phyloP scores from a whole-genome alignment of 2,329 filamentous ascomycete species.

The Fusarium heterosporum region DNA sequence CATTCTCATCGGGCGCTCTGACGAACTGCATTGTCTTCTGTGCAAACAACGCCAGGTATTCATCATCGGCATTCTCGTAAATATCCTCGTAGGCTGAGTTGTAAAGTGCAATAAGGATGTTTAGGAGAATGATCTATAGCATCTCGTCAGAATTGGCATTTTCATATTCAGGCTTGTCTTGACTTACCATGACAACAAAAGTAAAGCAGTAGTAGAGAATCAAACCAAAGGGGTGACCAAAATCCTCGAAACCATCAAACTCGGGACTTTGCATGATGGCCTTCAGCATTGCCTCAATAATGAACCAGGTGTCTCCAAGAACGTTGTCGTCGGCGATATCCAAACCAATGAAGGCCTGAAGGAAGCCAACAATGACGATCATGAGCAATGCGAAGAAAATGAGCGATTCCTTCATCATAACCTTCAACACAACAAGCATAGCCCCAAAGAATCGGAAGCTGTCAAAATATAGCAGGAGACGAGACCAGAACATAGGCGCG shows the following conservation, averaged over 20 bases:
- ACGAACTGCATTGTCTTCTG: slow-evolving; percentile 98
- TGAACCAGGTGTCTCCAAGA: slow-evolving; percentile 76
- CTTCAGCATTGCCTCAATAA: slow-evolving; percentile 86
- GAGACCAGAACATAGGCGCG: slow-evolving; percentile 97
- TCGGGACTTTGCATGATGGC: slow-evolving; percentile 93
- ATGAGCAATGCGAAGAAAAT: slow-evolving; percentile 95
- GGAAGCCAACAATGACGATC: slow-evolving; percentile 86
- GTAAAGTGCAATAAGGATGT: slow-evolving; percentile 96
- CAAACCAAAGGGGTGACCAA: slow-evolving; percentile 91
- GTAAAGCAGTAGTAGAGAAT: slow-evolving; percentile 98
- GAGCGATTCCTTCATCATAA: slow-evolving; percentile 92
- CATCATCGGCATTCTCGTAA: slow-evolving; percentile 91
- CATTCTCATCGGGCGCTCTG: slow-evolving; percentile 95
- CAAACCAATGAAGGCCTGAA: slow-evolving; percentile 94
- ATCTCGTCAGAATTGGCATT: not conserved
- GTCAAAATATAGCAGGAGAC: slow-evolving; percentile 91
- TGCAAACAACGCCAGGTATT: slow-evolving; percentile 92
- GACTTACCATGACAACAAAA: slow-evolving; percentile 89
- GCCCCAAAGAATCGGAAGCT: slow-evolving; percentile 95
- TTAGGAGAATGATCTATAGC: slow-evolving; percentile 77
- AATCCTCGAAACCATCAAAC: slow-evolving; percentile 88
- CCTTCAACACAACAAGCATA: slow-evolving; percentile 96
- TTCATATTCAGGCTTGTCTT: not conserved
- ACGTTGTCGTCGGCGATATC: slow-evolving; percentile 82
- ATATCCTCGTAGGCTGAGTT: slow-evolving; percentile 97